These are phyloP conservation scores for Pseudonitzschia pungens DNA, from an alignment of 108 stramenopile species.

Conservation along the genomic window DNA sequence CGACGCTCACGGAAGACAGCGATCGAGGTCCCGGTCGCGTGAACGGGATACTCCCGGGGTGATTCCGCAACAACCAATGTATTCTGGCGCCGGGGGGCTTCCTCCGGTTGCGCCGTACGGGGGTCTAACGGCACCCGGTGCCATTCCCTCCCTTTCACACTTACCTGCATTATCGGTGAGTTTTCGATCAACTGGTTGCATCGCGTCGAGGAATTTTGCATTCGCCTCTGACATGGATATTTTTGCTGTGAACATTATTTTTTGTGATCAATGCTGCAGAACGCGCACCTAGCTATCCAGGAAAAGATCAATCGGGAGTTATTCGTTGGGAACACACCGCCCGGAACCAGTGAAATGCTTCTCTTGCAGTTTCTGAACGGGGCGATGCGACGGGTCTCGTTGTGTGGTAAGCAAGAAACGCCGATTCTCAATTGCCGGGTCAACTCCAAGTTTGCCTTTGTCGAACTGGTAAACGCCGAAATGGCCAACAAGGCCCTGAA, in stretches of 20 bases:
- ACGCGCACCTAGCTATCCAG: constrained; percentile 48
- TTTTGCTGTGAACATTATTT: neutral
- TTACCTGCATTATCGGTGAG: constrained; percentile 10
- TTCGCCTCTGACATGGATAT: neutral
- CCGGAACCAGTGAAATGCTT: constrained; percentile 79
- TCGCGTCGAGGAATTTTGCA: neutral
- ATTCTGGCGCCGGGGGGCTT: neutral
- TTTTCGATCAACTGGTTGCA: neutral
- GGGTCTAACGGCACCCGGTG: neutral
- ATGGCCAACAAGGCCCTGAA: constrained; percentile 80
- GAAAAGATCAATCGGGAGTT: constrained; percentile 90
- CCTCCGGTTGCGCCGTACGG: constrained; percentile 8
- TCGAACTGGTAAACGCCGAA: constrained; percentile 73
- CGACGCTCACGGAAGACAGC: constrained; percentile 16
- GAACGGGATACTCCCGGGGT: constrained; percentile 25
- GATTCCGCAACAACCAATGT: neutral
- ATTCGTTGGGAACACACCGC: constrained; percentile 94
- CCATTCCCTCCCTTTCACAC: neutral
- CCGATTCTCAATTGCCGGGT: constrained; percentile 84
- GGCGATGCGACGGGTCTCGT: constrained; percentile 84
- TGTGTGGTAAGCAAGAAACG: constrained; percentile 60
- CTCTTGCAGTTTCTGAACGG: constrained; percentile 89
- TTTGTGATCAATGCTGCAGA: constrained; percentile 2
- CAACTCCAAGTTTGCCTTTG: constrained; percentile 89
- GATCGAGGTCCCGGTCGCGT: constrained; percentile 34